Conservation (phyloP, 352 stramenopile genomes). For the Phytophthora palmivora region DNA sequence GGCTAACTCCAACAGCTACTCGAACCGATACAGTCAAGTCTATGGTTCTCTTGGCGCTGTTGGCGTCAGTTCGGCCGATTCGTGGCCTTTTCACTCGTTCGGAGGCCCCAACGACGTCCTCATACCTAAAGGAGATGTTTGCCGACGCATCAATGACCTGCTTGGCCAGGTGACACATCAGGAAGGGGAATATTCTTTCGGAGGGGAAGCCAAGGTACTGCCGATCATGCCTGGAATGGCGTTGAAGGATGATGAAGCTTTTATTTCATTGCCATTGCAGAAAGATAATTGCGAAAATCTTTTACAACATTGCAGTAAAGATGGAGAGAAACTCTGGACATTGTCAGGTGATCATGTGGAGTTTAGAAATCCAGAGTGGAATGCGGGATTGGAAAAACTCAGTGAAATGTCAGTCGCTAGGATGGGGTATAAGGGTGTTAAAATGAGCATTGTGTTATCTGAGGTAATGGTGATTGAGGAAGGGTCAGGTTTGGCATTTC, state of each 20-base stretch:
- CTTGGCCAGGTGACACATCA: conserved; percentile 15
- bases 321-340: conserved; percentile 8
- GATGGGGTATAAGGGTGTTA: conserved; percentile 13
- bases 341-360: conserved; percentile 15
- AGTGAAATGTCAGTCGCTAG: background rate
- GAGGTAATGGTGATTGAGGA: conserved; percentile 15
- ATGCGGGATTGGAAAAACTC: conserved; percentile 1
- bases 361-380: conserved; percentile 23
- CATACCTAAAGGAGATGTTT: conserved; percentile 14
- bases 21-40: background rate
- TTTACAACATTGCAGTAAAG: conserved; percentile 3
- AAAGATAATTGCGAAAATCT: conserved; percentile 8
- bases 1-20: too few species aligned
- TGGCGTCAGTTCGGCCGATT: too few species aligned
- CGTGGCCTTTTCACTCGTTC: conserved; percentile 24
- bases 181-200: conserved; percentile 12
- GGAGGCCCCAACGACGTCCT: conserved; percentile 20
- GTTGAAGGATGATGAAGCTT: background rate
- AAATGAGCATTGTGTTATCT: conserved; percentile 11
- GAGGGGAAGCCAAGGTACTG: conserved; percentile 6
- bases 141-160: conserved; percentile 17
- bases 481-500: background rate
- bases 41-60: background rate
- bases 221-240: conserved; percentile 8
- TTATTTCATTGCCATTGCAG: conserved; percentile 20